Conservation (phyloP, 2,329 filamentous ascomycete species). For the Paecilomyces sp. region DNA sequence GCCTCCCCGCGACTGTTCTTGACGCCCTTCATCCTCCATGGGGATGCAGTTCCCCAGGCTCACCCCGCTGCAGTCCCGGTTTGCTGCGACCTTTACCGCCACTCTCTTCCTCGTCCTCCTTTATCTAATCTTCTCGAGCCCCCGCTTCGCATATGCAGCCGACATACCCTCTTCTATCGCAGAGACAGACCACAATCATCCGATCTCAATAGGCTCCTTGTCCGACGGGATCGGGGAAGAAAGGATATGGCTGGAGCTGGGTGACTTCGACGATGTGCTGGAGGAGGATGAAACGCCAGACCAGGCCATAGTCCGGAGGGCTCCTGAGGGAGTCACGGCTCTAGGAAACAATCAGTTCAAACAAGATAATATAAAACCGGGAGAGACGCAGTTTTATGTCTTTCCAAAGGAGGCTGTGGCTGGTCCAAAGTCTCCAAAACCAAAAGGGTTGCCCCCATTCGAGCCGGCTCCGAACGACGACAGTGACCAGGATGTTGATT, state of each 20-base stretch:
- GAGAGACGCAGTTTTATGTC: slow-evolving; percentile 56
- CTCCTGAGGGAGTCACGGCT: slow-evolving; percentile 41
- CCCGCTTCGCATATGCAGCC: slow-evolving; percentile 56
- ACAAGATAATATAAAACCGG: slow-evolving; percentile 54
- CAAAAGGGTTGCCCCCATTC: slow-evolving; percentile 24
- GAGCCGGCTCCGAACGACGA: slow-evolving; percentile 10
- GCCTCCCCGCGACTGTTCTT: slow-evolving; percentile 1
- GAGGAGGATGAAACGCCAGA: slow-evolving; percentile 24
- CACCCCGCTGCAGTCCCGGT: slow-evolving; percentile 64
- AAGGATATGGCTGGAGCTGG: slow-evolving; percentile 18
- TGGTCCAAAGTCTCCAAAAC: slow-evolving; percentile 30
- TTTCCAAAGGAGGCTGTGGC: slow-evolving; percentile 53
- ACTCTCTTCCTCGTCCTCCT: slow-evolving; percentile 54
- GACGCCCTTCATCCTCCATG: slow-evolving; percentile 7
- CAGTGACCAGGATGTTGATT: slow-evolving; percentile 6
- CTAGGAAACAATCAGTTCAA: slow-evolving; percentile 60
- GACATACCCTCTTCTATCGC: slow-evolving; percentile 43
- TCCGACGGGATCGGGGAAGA: slow-evolving; percentile 17
- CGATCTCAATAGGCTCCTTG: slow-evolving; percentile 32
- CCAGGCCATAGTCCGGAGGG: slow-evolving; percentile 49
- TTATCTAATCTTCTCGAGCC: slow-evolving; percentile 54
- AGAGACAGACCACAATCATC: slow-evolving; percentile 40
- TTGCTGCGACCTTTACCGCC: slow-evolving; percentile 59
- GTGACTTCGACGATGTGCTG: slow-evolving; percentile 21
- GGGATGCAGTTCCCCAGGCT: slow-evolving; percentile 43